Conservation (phyloP, 768 basidiomycete genomes). For the Mycena epipterygia region DNA sequence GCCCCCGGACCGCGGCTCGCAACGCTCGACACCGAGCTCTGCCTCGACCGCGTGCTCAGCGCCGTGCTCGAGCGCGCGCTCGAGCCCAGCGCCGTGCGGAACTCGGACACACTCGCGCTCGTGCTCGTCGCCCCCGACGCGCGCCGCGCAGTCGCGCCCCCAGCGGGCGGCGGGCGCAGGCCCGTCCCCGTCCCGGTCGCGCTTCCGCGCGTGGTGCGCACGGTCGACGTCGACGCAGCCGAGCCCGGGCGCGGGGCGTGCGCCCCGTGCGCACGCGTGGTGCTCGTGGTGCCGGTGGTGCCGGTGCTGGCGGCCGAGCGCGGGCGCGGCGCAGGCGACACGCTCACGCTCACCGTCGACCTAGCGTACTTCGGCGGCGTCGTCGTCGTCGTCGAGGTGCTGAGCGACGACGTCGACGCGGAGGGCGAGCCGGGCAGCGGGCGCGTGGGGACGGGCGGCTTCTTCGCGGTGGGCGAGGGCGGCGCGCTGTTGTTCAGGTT, state of each 20-base stretch:
- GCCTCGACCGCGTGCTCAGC: conserved; percentile 52
- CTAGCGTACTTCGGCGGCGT: conserved; percentile 39
- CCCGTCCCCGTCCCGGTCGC: no score
- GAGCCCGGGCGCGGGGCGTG: conserved; percentile 24
- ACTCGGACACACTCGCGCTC: conserved; percentile 28
- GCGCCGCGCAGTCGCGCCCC: conserved; percentile 3
- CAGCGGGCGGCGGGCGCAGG: conserved; percentile 19
- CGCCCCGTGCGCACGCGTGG: no score
- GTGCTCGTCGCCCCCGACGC: conserved; percentile 29
- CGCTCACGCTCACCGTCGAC: conserved; percentile 26
- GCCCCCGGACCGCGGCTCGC: conserved; percentile 38
- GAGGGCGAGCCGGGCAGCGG: conserved; percentile 41
- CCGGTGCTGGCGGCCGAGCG: conserved; percentile 27
- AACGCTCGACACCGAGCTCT: conserved; percentile 50
- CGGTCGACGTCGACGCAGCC: conserved; percentile 35
- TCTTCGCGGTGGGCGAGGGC: conserved; percentile 39
- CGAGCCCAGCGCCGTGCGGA: conserved; percentile 41
- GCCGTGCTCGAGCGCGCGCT: no score
- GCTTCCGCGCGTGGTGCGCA: conserved; percentile 34
- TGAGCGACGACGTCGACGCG: conserved; percentile 22
- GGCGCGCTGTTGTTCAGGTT: conserved; percentile 36
- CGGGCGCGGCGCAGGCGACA: conserved; percentile 30
- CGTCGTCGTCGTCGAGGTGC: conserved; percentile 45
- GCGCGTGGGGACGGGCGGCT: conserved; percentile 43
- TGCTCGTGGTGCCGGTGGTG: conserved; percentile 21